These are phyloP conservation scores for Diaporthe batatas DNA, from an alignment of 2,329 filamentous ascomycete species.

Conservation along the genomic window DNA sequence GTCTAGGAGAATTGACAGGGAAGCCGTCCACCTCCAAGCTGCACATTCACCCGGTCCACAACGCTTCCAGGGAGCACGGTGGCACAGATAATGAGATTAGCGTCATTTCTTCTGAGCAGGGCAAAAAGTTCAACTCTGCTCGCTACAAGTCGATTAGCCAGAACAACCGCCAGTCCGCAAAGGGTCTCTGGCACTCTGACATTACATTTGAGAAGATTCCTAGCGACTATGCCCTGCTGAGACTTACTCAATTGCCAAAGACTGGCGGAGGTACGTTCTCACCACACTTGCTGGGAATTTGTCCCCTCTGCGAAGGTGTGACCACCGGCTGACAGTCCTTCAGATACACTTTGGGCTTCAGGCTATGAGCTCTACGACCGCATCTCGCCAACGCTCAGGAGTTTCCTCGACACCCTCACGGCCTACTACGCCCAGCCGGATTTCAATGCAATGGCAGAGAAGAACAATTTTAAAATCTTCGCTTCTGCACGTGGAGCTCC, in stretches of 20 bases:
- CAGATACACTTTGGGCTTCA: constrained; percentile 75
- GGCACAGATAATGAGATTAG: constrained; percentile 72
- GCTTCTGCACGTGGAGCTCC: constrained; percentile 61
- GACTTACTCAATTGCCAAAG: constrained; percentile 66
- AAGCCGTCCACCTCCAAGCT: constrained; percentile 68
- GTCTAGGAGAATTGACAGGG: constrained; percentile 69
- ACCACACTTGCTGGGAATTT: not conserved
- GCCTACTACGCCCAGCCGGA: constrained; percentile 65
- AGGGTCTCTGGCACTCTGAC: constrained; percentile 69
- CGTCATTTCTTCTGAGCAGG: constrained; percentile 71
- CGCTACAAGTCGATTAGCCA: constrained; percentile 43
- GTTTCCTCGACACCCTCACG: constrained; percentile 70
- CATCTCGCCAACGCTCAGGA: constrained; percentile 67
- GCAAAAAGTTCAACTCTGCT: constrained; percentile 57
- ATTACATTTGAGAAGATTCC: constrained; percentile 76
- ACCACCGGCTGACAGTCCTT: not conserved
- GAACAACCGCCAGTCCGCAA: not conserved
- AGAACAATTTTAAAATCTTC: constrained; percentile 61
- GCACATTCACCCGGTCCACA: constrained; percentile 72
- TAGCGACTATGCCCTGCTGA: constrained; percentile 72
- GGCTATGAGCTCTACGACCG: constrained; percentile 77
- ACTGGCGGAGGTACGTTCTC: constrained; percentile 59
- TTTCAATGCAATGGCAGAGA: constrained; percentile 63
- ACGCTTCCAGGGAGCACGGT: constrained; percentile 62
- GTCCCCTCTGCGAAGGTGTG: rapidly evolving